A percentile compares a stretch with the other conserved stretches of the same genome.
Evolutionary conservation across 1,284 basidiomycete species (phyloP).

Genomic region (Malassezia japonica): DNA sequence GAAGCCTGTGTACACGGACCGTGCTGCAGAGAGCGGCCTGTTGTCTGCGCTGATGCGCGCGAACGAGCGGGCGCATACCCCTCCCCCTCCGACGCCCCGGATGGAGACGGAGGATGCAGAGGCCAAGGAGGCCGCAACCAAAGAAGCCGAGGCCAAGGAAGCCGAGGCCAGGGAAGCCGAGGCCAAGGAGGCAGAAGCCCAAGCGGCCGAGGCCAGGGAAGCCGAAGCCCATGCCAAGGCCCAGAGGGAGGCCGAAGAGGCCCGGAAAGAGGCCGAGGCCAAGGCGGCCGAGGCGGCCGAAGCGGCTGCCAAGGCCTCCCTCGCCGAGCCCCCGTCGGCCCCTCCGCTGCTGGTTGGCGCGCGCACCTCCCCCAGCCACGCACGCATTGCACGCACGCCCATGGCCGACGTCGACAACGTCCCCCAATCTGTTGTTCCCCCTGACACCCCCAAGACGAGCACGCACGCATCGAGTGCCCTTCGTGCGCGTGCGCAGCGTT

Average conservation of each 20-base stretch:
- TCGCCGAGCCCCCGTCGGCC: too few species aligned
- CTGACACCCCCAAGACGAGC: not conserved
- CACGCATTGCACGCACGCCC: not conserved
- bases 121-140: too few species aligned
- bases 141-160: not conserved
- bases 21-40: conserved; percentile 5
- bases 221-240: not conserved
- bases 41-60: conserved; percentile 12
- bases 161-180: not conserved
- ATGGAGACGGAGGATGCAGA: not conserved
- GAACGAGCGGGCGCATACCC: conserved; percentile 14
- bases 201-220: not conserved
- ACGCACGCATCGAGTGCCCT: conserved; percentile 1
- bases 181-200: not conserved
- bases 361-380: not conserved
- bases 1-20: conserved; percentile 1
- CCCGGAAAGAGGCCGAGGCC: not conserved
- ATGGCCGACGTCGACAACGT: conserved; percentile 8
- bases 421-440: too few species aligned
- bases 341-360: too few species aligned
- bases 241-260: not conserved
- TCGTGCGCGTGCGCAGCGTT: conserved; percentile 14
- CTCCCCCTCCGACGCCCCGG: not conserved
- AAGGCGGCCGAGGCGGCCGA: not conserved
- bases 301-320: not conserved